Evolutionary conservation across 2,329 filamentous ascomycete species (phyloP).

Genomic region (Calonectria pauciramosa): DNA sequence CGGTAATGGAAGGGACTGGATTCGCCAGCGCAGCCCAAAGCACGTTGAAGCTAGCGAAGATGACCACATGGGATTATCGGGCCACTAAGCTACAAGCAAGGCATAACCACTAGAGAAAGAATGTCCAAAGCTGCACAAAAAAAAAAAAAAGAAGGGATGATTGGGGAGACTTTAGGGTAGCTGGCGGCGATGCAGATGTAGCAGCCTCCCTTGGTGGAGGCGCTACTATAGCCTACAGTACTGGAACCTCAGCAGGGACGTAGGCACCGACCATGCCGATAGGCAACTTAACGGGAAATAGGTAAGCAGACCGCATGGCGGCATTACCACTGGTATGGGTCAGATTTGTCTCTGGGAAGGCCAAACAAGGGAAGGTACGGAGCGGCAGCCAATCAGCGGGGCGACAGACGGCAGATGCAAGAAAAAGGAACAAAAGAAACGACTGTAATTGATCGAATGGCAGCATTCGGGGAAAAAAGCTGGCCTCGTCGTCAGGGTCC

Average conservation of each 20-base stretch:
- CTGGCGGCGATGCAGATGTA: not conserved
- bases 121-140: not conserved
- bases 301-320: conserved; percentile 6
- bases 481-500: conserved; percentile 21
- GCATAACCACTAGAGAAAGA: not conserved
- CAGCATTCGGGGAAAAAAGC: conserved; percentile 11
- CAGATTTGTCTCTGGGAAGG: not conserved
- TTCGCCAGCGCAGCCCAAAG: not conserved
- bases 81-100: not conserved
- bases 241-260: not conserved
- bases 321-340: conserved; percentile 9
- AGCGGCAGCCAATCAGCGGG: conserved; percentile 1
- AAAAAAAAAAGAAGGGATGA: not conserved
- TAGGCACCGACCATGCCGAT: conserved; percentile 9
- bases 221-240: not conserved
- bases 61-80: not conserved
- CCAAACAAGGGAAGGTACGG: conserved; percentile 5
- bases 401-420: not conserved
- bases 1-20: not conserved
- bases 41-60: not conserved
- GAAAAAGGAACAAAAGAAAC: conserved; percentile 11
- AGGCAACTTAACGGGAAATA: not conserved
- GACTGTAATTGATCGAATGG: conserved; percentile 12
- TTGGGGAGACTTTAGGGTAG: conserved; percentile 21
- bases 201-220: not conserved